A percentile compares a stretch with the other conserved stretches of the same genome.
These are phyloP conservation scores for Nemania sp. DNA, from an alignment of 2,329 filamentous ascomycete genomes.

Conservation along the genomic window DNA sequence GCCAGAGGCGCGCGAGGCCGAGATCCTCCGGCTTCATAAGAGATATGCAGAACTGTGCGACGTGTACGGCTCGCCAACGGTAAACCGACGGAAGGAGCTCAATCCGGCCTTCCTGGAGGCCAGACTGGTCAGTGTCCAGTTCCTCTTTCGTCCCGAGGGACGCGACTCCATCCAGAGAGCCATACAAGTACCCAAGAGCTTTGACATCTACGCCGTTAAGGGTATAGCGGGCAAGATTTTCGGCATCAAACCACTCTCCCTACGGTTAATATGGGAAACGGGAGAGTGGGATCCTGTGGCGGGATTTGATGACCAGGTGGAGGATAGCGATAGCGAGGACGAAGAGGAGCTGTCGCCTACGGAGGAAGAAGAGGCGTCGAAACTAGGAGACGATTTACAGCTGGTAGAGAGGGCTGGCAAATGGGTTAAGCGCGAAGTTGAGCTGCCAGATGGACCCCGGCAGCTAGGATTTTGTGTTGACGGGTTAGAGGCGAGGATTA, in stretches of 20 bases:
- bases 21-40: constrained; percentile 67
- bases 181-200: constrained; percentile 70
- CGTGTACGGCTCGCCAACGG: constrained; percentile 71
- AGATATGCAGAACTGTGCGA: constrained; percentile 76
- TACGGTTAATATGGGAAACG: constrained; percentile 83
- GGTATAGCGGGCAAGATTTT: constrained; percentile 77
- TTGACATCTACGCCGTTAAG: constrained; percentile 81
- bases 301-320: constrained; percentile 63
- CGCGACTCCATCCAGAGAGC: constrained; percentile 37
- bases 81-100: constrained; percentile 61
- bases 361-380: constrained; percentile 15
- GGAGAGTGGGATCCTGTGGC: constrained; percentile 85
- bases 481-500: constrained; percentile 68
- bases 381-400: constrained; percentile 29
- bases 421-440: constrained; percentile 78
- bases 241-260: constrained; percentile 61
- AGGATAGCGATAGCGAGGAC: constrained; percentile 55
- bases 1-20: constrained; percentile 55
- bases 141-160: constrained; percentile 41
- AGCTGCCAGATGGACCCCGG: constrained; percentile 78
- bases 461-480: constrained; percentile 85
- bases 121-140: constrained; percentile 69
- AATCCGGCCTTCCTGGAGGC: constrained; percentile 85
- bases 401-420: constrained; percentile 51
- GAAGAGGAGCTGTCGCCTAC: constrained; percentile 49